Base-by-base conservation (phyloP, 805 yeast genomes). In the Candida krabiensis region DNA sequence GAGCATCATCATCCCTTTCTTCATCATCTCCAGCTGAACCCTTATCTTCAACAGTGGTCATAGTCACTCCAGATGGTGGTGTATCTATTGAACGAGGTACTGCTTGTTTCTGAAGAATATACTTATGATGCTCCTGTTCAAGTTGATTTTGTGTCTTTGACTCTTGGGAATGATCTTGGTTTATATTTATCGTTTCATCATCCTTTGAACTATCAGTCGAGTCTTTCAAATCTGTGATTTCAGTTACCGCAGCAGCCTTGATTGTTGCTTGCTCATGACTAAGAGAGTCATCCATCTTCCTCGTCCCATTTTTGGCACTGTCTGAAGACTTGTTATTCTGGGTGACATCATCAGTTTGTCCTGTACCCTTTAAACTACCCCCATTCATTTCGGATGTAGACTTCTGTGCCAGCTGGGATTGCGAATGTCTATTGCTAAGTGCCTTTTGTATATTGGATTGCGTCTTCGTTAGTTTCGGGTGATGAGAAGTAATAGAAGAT, bases 371-470 rank as follows among this genome's bases (percentile, higher is more conserved):
- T 13, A 37, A 16, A 7, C 33, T 38, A 17, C 37, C 30, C 4
- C 33, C 19, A 17, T 40, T 40, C 26, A 37, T 11, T 15, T 46
- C 49, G 12, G 38, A 19, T 5, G 38, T 23, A 24, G 33, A 33
- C 11, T 45, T 25, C 9, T 31, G 30, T 5, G 47, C 14, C 21
- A 47, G 33, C 9, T 39, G 43, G 12, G 42, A 19, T 13, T 44
- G 46, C 3, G 44, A 45, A 5, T 41, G 48, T 23, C 53, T 52
- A 37, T 49, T 48, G 30, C 53, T 54, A 22, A 64, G 48, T 8
- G 67, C 65, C 36, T 50, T 60, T 41, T 62, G 66, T 24, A 64
- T 43, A 42, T 55, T 61, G 16, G 67, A 59, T 34, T 63, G 67
- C 11, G 66, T 56, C 34, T 54, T 53, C 5, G 61, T 49, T 23